These are phyloP conservation scores for Arthrobotrys musiformis DNA, from an alignment of 2,329 filamentous ascomycete species.

Conservation along the genomic window DNA sequence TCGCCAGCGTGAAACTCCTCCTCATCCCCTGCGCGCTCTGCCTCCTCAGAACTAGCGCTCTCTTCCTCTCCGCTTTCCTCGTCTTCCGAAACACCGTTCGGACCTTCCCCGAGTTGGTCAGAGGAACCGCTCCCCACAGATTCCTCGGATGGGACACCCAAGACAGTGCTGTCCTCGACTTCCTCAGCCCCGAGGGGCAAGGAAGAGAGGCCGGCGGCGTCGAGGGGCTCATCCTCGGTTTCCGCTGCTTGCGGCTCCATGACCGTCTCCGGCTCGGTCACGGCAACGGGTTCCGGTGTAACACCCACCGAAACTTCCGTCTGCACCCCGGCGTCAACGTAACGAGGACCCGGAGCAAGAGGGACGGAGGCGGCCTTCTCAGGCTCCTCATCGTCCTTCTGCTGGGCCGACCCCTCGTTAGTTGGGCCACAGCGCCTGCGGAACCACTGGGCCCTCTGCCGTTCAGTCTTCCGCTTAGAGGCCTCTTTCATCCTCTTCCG, in stretches of 20 bases:
- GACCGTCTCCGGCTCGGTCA: conserved; percentile 1
- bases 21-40: not conserved
- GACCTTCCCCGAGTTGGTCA: not conserved
- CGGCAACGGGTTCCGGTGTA: conserved; percentile 11
- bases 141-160: not conserved
- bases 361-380: not conserved
- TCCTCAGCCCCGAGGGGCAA: conserved; percentile 21
- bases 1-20: not conserved
- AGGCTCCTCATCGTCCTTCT: not conserved
- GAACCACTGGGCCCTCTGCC: not conserved
- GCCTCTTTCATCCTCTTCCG: conserved; percentile 1
- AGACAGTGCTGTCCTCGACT: not conserved
- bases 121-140: not conserved
- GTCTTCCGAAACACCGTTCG: not conserved
- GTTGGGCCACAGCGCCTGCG: not conserved
- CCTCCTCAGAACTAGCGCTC: conserved; percentile 14
- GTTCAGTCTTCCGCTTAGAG: conserved; percentile 6
- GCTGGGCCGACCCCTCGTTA: not conserved
- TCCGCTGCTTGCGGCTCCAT: not conserved
- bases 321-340: conserved; percentile 3
- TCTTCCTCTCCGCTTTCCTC: not conserved
- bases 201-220: not conserved
- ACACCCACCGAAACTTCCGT: conserved; percentile 1
- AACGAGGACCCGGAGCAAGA: not conserved
- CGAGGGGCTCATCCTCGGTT: not conserved